phyloP scores from a whole-genome alignment of 176 grass and related monocot genomes.

The Triticum dicoccoides region DNA sequence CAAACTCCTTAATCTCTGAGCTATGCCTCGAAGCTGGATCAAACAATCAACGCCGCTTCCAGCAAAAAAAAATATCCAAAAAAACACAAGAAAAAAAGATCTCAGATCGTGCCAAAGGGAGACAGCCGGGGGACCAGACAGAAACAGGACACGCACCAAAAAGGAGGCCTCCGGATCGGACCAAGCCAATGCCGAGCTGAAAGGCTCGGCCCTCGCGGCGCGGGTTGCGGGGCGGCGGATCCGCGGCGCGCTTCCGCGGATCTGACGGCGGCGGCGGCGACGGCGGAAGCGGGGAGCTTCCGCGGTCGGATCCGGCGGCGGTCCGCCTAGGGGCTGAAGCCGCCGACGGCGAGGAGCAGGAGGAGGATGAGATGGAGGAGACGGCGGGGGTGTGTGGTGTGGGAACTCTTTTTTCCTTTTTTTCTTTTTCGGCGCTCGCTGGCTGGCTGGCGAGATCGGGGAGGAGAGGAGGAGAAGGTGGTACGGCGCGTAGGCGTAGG shows the following conservation, averaged over 20 bases:
- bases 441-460: slow-evolving; percentile 37
- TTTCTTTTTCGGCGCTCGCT: slow-evolving; percentile 32
- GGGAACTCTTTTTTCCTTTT: neutral
- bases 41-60: slow-evolving; percentile 20
- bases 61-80: slow-evolving; percentile 32
- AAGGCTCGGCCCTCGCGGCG: neutral
- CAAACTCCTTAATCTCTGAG: slow-evolving; percentile 2
- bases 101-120: slow-evolving; percentile 44
- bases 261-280: slow-evolving; percentile 18
- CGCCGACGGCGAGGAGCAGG: neutral
- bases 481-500: neutral
- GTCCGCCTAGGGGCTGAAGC: slow-evolving; percentile 18
- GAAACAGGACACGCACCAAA: slow-evolving; percentile 39
- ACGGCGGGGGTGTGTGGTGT: slow-evolving; percentile 34
- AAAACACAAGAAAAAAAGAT: slow-evolving; percentile 2
- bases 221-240: slow-evolving; percentile 22
- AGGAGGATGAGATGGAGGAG: slow-evolving; percentile 20
- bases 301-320: slow-evolving; percentile 3
- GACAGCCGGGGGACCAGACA: slow-evolving; percentile 23
- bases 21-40: slow-evolving; percentile 7
- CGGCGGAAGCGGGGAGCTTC: neutral
- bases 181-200: slow-evolving; percentile 41
- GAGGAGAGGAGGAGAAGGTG: neutral
- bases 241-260: slow-evolving; percentile 26
- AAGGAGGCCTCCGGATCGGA: slow-evolving; percentile 34